Conservation (phyloP, 805 yeast genomes). For the Ogataea paraovalis region DNA sequence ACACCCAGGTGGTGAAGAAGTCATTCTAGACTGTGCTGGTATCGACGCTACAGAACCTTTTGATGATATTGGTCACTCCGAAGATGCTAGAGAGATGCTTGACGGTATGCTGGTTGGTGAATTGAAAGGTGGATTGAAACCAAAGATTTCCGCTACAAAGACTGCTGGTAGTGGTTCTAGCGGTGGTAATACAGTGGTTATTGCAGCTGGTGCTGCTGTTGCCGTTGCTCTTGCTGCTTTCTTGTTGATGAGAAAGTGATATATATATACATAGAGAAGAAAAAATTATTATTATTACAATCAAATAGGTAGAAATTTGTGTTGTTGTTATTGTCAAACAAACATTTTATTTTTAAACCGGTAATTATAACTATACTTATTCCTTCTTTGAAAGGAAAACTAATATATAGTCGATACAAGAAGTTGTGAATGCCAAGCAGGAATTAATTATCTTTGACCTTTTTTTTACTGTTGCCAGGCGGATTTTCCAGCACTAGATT, state of each 20-base stretch:
- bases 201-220: constrained; percentile 34
- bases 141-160: constrained; percentile 19
- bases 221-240: constrained; percentile 42
- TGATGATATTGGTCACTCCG: constrained; percentile 94
- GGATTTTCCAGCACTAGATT: too few species aligned
- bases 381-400: too few species aligned
- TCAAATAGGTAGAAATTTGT: background rate
- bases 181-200: constrained; percentile 22
- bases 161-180: constrained; percentile 13
- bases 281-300: background rate
- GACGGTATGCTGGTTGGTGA: constrained; percentile 69
- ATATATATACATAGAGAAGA: background rate
- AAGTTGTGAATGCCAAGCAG: too few species aligned
- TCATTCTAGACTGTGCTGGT: constrained; percentile 78
- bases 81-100: constrained; percentile 83
- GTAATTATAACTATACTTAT: too few species aligned
- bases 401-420: too few species aligned
- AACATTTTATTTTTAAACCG: too few species aligned
- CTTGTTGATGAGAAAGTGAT: constrained; percentile 26
- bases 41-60: constrained; percentile 69
- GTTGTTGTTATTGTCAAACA: too few species aligned
- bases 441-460: too few species aligned
- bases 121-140: constrained; percentile 60
- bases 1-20: constrained; percentile 77
- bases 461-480: too few species aligned